Conservation (phyloP, 2,329 filamentous ascomycete species). For the Ophiostoma sp. region DNA sequence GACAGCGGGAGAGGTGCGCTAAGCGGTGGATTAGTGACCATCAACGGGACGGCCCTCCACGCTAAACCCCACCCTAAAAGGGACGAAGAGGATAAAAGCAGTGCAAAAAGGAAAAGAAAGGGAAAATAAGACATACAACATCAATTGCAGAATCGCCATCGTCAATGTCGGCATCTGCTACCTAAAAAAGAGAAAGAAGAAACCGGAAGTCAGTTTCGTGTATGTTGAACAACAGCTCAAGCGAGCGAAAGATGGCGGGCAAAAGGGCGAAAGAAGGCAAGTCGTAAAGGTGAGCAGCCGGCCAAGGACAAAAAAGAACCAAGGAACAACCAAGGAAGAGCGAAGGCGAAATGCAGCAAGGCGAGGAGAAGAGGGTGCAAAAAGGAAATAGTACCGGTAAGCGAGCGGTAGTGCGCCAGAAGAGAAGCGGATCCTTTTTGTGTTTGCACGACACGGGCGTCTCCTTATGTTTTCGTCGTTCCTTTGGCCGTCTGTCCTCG, state of each 20-base stretch:
- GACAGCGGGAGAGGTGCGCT: neutral
- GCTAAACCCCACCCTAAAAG: neutral
- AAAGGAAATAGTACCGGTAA: neutral
- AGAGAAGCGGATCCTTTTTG: constrained; percentile 12
- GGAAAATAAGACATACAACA: constrained; percentile 19
- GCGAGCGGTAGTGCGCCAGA: constrained; percentile 17
- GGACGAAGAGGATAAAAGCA: neutral
- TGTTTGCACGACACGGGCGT: neutral
- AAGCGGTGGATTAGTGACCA: neutral
- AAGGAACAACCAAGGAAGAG: neutral
- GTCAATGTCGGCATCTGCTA: constrained; percentile 20
- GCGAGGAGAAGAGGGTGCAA: neutral
- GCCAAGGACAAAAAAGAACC: neutral
- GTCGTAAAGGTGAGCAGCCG: neutral
- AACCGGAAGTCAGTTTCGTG: neutral
- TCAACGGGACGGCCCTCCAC: constrained; percentile 9
- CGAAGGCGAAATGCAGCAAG: neutral
- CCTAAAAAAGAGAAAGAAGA: neutral
- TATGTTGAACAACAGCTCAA: neutral
- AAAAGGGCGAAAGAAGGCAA: neutral
- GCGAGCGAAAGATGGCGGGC: neutral
- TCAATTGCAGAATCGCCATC: constrained; percentile 26
- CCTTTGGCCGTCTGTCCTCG: neutral
- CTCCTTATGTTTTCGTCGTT: neutral
- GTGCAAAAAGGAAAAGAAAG: neutral